These are phyloP conservation scores for Bjerkandera adusta DNA, from an alignment of 1,284 basidiomycete genomes.

Conservation along the genomic window DNA sequence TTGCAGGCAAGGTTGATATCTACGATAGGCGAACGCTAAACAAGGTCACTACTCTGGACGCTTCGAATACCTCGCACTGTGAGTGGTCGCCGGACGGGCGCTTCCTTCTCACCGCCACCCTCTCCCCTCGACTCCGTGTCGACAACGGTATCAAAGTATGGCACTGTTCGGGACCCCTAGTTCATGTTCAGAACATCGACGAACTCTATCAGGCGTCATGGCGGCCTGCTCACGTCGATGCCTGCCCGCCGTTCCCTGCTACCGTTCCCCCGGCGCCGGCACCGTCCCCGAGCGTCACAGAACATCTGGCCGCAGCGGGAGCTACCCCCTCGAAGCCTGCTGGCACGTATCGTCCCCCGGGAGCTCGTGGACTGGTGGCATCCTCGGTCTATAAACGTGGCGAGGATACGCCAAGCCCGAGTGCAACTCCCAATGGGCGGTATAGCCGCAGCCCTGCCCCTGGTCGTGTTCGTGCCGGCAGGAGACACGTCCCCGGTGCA, in stretches of 20 bases:
- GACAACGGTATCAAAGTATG: slow-evolving; percentile 97
- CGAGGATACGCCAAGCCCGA: slow-evolving; percentile 60
- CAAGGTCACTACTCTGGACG: slow-evolving; percentile 87
- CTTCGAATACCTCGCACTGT: slow-evolving; percentile 90
- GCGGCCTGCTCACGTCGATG: slow-evolving; percentile 72
- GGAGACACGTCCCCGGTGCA: slow-evolving; percentile 69
- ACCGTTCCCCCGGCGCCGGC: slow-evolving; percentile 75
- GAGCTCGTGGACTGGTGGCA: slow-evolving; percentile 84
- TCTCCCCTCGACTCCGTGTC: slow-evolving; percentile 91
- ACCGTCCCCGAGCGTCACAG: slow-evolving; percentile 58
- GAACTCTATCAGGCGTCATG: slow-evolving; percentile 90
- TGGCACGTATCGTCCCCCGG: slow-evolving; percentile 89
- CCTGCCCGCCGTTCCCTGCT: slow-evolving; percentile 70
- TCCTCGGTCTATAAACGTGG: slow-evolving; percentile 87
- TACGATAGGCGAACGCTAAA: slow-evolving; percentile 86
- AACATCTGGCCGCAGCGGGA: slow-evolving; percentile 37
- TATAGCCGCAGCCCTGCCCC: slow-evolving; percentile 62
- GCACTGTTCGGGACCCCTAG: slow-evolving; percentile 86
- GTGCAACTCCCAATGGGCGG: slow-evolving; percentile 57
- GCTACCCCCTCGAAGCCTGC: slow-evolving; percentile 59
- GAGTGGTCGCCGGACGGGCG: slow-evolving; percentile 96
- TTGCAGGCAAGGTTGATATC: slow-evolving; percentile 91
- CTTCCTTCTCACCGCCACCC: slow-evolving; percentile 90
- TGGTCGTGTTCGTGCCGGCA: slow-evolving; percentile 36
- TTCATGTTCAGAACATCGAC: slow-evolving; percentile 77